These are phyloP conservation scores for Exophiala alcalophila DNA, from an alignment of 2,329 filamentous ascomycete genomes.

Conservation along the genomic window DNA sequence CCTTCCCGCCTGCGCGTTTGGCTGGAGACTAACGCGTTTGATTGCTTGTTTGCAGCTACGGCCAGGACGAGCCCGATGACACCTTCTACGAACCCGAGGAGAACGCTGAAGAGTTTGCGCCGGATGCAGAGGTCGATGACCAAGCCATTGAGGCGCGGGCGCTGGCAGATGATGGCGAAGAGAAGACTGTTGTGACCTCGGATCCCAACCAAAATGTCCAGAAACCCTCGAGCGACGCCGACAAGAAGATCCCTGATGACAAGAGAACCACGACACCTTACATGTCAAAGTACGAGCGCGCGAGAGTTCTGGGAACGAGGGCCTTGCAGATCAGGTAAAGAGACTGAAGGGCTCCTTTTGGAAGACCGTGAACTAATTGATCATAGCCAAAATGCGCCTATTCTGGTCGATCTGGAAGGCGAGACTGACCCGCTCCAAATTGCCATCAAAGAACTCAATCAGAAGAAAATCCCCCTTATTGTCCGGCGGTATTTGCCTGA, in stretches of 20 bases:
- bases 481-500: constrained; percentile 94
- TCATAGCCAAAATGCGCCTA: constrained; percentile 89
- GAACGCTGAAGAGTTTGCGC: constrained; percentile 56
- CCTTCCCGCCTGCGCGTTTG: not conserved
- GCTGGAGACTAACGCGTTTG: constrained; percentile 11
- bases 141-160: constrained; percentile 55
- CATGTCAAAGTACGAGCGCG: constrained; percentile 99
- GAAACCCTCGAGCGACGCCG: constrained; percentile 57
- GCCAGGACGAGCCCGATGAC: constrained; percentile 29
- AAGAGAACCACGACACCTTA: constrained; percentile 92
- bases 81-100: constrained; percentile 58
- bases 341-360: not conserved
- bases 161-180: constrained; percentile 51
- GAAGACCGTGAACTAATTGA: constrained; percentile 25
- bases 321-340: constrained; percentile 87
- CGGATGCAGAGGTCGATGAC: constrained; percentile 46
- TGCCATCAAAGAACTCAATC: constrained; percentile 91
- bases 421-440: constrained; percentile 98
- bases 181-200: constrained; percentile 44
- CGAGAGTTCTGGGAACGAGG: constrained; percentile 86
- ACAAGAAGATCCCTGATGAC: constrained; percentile 88
- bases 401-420: constrained; percentile 92
- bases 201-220: constrained; percentile 45
- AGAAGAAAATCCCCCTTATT: constrained; percentile 98
- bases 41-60: constrained; percentile 22